These are phyloP conservation scores for Raffaelea albimanens DNA, from an alignment of 2,329 filamentous ascomycete genomes.

Conservation along the genomic window DNA sequence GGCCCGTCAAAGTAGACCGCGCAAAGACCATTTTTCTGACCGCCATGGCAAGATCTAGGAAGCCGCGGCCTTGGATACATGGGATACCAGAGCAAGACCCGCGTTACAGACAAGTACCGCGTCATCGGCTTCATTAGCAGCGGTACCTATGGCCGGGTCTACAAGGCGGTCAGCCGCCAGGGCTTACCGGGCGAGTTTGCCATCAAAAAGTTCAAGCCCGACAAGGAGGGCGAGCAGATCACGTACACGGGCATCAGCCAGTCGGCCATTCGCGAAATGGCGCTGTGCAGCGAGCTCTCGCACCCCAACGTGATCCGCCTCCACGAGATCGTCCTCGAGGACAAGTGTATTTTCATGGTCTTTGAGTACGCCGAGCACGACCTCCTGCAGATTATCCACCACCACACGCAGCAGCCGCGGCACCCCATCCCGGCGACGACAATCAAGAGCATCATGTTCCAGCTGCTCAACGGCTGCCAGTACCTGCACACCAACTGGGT, in stretches of 20 bases:
- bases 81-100: slow-evolving; percentile 66
- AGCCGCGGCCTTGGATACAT: slow-evolving; percentile 38
- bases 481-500: slow-evolving; percentile 98
- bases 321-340: slow-evolving; percentile 92
- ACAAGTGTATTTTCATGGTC: slow-evolving; percentile 99
- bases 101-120: slow-evolving; percentile 86
- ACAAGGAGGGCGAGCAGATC: slow-evolving; percentile 91
- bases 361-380: slow-evolving; percentile 99
- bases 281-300: slow-evolving; percentile 81
- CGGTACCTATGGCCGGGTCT: slow-evolving; percentile 94
- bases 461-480: slow-evolving; percentile 86
- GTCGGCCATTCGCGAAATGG: slow-evolving; percentile 95
- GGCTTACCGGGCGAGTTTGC: slow-evolving; percentile 75
- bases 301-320: slow-evolving; percentile 86
- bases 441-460: slow-evolving; percentile 90
- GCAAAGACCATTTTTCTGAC: too few species aligned
- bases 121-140: slow-evolving; percentile 98
- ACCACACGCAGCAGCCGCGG: slow-evolving; percentile 82
- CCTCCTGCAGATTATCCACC: slow-evolving; percentile 93
- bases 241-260: slow-evolving; percentile 97
- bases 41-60: slow-evolving; percentile 41
- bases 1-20: too few species aligned
- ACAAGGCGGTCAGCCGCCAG: slow-evolving; percentile 79
- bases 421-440: slow-evolving; percentile 82
- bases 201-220: slow-evolving; percentile 99